Evolutionary conservation across 2,329 filamentous ascomycete species (phyloP), one percentile per base, ranked within the genome.

Genomic region (Pyrenophora tritici-repentis): DNA sequence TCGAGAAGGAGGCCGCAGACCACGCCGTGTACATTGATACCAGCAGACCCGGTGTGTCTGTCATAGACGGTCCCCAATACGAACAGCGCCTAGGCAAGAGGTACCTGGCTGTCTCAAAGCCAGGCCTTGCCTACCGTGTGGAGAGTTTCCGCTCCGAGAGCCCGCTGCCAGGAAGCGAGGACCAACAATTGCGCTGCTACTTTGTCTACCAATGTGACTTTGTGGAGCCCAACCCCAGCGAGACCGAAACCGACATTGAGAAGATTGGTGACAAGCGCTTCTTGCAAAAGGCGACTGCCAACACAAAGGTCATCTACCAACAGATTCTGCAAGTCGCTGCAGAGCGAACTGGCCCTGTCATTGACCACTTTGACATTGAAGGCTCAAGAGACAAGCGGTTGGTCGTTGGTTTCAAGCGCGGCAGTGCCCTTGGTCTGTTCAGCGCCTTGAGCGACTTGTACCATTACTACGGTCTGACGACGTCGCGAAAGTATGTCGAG

Each of bases 1-100:
- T 99, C 35, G 93, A 97, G 73, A 97, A 97, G 84, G 94, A 99
- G 77, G 91, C 91, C 17, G 79, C 82, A 52, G 94, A 97, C 73
- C 94, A 97, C 71, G 94, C 94, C 53, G 95, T 97, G 70, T 99
- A 97, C 78, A 97, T 99, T 63, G 94, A 99, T 73, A 99, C 94
- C 47, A 97, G 92, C 75, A 88, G 88, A 70, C 93, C 94, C 13
- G 94, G 94, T 61, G 80, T 90, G 64, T 89, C 87, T 52, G 83
- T 86, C 39, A 79, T 89, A 17, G 79, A 83, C 46, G 94, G 94
- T 2, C 92, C 94, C n/a, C 84, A 87, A 53, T 99, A 97, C 73
- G 94, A 99, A 78, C 87, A 91, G 72, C 85, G 93, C 54, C 90
- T 99, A 55, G 94, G 97, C 78, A 83, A 87, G 74, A 97, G 97